These are phyloP conservation scores for Solanum tacnaense DNA, from an alignment of 257 asterid genomes.

Conservation along the genomic window DNA sequence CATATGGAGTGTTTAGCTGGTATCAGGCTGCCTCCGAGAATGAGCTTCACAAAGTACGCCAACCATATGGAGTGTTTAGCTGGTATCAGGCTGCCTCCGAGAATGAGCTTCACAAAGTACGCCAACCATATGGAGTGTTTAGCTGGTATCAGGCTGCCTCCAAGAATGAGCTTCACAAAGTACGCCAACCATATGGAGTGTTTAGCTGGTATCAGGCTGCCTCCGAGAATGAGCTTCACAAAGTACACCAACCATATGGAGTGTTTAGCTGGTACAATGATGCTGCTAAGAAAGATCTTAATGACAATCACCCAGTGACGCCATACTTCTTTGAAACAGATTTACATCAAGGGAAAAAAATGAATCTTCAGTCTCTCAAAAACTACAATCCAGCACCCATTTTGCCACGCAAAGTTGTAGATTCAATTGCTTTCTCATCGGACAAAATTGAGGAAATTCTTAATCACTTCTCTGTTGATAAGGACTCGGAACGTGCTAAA, in stretches of 20 bases:
- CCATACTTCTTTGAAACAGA: too few species aligned
- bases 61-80: fast-evolving
- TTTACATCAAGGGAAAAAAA: too few species aligned
- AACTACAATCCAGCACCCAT: too few species aligned
- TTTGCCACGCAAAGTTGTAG: too few species aligned
- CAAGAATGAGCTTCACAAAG: neutral
- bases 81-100: neutral
- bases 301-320: too few species aligned
- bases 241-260: neutral
- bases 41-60: neutral
- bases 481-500: too few species aligned
- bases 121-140: neutral
- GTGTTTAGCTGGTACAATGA: too few species aligned
- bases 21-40: neutral
- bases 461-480: too few species aligned
- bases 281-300: too few species aligned
- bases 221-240: fast-evolving
- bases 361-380: too few species aligned
- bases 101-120: neutral
- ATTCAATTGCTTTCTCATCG: too few species aligned
- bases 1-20: fast-evolving
- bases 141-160: neutral
- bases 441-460: too few species aligned
- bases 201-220: fast-evolving
- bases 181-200: neutral